phyloP scores from a whole-genome alignment of 441 rosid species.

The Brassica hybrid region DNA sequence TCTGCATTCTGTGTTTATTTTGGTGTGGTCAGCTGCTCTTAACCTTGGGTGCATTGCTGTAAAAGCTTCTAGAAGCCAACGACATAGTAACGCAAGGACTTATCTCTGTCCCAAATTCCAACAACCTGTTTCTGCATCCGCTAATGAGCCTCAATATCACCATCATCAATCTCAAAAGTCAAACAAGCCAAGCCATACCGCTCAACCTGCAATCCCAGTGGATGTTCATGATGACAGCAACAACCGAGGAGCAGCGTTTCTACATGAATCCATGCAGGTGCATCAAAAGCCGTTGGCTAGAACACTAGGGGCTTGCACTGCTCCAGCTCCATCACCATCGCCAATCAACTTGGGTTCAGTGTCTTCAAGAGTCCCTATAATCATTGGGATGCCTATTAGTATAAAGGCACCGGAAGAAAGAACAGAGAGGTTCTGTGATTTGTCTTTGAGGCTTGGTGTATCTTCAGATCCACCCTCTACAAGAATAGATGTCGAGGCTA shows the following conservation, averaged over 20 bases:
- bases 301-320: slow-evolving; percentile 42
- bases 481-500: slow-evolving; percentile 50
- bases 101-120: slow-evolving; percentile 74
- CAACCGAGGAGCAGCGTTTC: slow-evolving; percentile 40
- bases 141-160: slow-evolving; percentile 43
- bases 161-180: too few species aligned
- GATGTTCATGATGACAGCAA: slow-evolving; percentile 38
- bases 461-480: slow-evolving; percentile 50
- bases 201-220: slow-evolving; percentile 12
- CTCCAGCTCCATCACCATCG: too few species aligned
- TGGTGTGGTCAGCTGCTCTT: slow-evolving; percentile 76
- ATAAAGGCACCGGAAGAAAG: slow-evolving; percentile 43
- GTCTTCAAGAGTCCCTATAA: slow-evolving; percentile 34
- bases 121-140: slow-evolving; percentile 54
- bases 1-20: neutral
- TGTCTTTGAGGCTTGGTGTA: slow-evolving; percentile 79
- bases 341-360: slow-evolving; percentile 40
- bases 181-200: slow-evolving; percentile 11
- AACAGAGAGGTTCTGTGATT: slow-evolving; percentile 62
- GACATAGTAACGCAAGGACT: slow-evolving; percentile 77
- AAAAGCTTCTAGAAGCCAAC: slow-evolving; percentile 95
- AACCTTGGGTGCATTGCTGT: slow-evolving; percentile 91
- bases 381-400: slow-evolving; percentile 51
- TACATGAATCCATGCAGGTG: too few species aligned
- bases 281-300: slow-evolving; percentile 46